phyloP scores from a whole-genome alignment of 2,329 filamentous ascomycete genomes.

The Cladophialophora psammophila region DNA sequence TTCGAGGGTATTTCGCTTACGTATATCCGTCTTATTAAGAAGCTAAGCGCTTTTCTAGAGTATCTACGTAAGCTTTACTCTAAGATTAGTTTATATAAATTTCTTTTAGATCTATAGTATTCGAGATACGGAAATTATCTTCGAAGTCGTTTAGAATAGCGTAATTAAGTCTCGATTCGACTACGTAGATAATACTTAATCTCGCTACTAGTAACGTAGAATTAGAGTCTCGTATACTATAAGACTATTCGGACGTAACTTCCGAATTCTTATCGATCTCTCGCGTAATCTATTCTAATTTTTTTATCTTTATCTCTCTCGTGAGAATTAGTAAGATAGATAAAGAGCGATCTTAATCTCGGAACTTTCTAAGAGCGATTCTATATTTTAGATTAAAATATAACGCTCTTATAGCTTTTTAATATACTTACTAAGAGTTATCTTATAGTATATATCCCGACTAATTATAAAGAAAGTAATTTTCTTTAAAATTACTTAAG shows the following conservation, averaged over 20 bases:
- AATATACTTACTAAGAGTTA: constrained; percentile 8
- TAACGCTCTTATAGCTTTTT: not conserved
- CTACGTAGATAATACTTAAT: too few species aligned
- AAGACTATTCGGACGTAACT: not conserved
- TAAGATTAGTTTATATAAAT: not conserved
- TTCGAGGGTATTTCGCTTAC: not conserved
- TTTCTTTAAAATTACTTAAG: not conserved
- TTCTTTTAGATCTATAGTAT: not conserved
- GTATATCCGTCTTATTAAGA: not conserved
- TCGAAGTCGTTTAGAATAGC: too few species aligned
- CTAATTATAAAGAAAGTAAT: constrained; percentile 1
- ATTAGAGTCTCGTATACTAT: not conserved
- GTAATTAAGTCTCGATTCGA: too few species aligned
- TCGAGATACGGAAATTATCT: too few species aligned
- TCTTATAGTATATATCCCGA: not conserved
- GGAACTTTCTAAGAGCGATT: constrained; percentile 1
- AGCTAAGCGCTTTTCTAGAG: not conserved
- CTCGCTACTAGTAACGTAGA: not conserved
- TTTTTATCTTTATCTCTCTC: not conserved
- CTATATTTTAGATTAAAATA: constrained; percentile 2
- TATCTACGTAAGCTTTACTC: not conserved
- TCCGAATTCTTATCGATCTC: not conserved
- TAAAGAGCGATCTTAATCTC: too few species aligned
- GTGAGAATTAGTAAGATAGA: not conserved
- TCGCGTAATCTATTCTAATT: not conserved